These are phyloP conservation scores for Kregervanrija fluxuum DNA, from an alignment of 805 yeast species.

Conservation along the genomic window DNA sequence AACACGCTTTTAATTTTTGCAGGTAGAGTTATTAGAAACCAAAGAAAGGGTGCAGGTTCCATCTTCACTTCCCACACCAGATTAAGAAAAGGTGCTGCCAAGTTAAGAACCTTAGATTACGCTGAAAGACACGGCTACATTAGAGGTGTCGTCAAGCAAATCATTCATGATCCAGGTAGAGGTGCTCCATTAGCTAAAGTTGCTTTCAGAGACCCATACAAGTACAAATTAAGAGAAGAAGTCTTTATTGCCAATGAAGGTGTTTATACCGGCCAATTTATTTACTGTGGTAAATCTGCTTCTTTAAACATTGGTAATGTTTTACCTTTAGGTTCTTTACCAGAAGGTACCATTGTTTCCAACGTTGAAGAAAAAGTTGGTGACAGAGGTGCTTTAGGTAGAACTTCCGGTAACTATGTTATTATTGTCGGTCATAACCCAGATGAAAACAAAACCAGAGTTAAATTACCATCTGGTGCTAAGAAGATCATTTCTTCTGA, in stretches of 20 bases:
- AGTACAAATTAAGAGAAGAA: constrained; percentile 94
- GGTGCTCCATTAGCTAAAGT: constrained; percentile 99
- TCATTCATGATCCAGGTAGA: constrained; percentile 98
- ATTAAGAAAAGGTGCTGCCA: constrained; percentile 99
- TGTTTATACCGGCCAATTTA: constrained; percentile 97
- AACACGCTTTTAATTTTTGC: constrained; percentile 27
- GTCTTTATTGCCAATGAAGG: constrained; percentile 99
- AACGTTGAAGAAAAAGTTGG: constrained; percentile 48
- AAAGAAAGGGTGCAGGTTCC: constrained; percentile 99
- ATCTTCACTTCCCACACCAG: constrained; percentile 99
- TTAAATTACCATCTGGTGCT: constrained; percentile 97
- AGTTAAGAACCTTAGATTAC: constrained; percentile 95
- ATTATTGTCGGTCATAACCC: constrained; percentile 98
- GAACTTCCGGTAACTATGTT: constrained; percentile 99
- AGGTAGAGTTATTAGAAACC: constrained; percentile 99
- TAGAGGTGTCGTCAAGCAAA: constrained; percentile 97
- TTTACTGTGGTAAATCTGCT: constrained; percentile 98
- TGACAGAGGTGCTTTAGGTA: constrained; percentile 98
- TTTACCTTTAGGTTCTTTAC: constrained; percentile 90
- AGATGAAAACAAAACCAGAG: constrained; percentile 97
- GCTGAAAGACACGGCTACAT: constrained; percentile 99
- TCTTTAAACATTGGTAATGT: constrained; percentile 94
- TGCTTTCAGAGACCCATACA: constrained; percentile 98
- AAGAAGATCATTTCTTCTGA: constrained; percentile 90
- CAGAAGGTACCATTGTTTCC: constrained; percentile 85